Percentiles rank a stretch among this genome's conserved stretches.
Evolutionary conservation across 1,284 basidiomycete genomes (phyloP).

Genomic region (Entoloma clypeatum): DNA sequence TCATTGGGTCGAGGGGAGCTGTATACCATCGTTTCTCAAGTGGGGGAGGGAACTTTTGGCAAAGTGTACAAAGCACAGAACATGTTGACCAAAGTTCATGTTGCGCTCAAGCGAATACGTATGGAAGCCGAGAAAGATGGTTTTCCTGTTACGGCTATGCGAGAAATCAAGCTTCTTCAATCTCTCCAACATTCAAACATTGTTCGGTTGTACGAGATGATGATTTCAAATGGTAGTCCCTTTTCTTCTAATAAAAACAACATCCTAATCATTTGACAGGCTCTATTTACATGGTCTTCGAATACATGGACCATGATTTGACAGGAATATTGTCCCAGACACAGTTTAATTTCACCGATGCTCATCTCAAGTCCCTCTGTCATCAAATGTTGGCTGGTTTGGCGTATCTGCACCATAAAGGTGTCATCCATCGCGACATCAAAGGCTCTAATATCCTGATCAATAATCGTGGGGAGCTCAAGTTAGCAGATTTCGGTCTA

Average conservation of each 20-base stretch:
- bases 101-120: constrained; percentile 95
- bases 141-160: constrained; percentile 98
- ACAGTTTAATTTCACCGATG: constrained; percentile 78
- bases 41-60: constrained; percentile 98
- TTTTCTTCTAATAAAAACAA: constrained; percentile 1
- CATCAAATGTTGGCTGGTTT: constrained; percentile 93
- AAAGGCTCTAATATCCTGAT: constrained; percentile 99
- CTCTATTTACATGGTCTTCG: constrained; percentile 98
- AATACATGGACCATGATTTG: constrained; percentile 99
- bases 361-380: constrained; percentile 93
- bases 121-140: constrained; percentile 99
- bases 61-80: constrained; percentile 99
- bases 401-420: constrained; percentile 91
- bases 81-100: constrained; percentile 67
- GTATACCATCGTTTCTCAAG: constrained; percentile 89
- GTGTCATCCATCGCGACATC: constrained; percentile 96
- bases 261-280: constrained; percentile 44
- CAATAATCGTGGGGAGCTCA: constrained; percentile 89
- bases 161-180: constrained; percentile 97
- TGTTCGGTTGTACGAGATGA: constrained; percentile 92
- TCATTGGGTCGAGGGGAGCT: constrained; percentile 47
- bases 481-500: constrained; percentile 97
- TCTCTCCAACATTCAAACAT: constrained; percentile 88
- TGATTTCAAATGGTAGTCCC: constrained; percentile 85
- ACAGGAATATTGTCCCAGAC: constrained; percentile 94